These are phyloP conservation scores for Aureobasidium sp. DNA, from an alignment of 2,329 filamentous ascomycete species.

Conservation along the genomic window DNA sequence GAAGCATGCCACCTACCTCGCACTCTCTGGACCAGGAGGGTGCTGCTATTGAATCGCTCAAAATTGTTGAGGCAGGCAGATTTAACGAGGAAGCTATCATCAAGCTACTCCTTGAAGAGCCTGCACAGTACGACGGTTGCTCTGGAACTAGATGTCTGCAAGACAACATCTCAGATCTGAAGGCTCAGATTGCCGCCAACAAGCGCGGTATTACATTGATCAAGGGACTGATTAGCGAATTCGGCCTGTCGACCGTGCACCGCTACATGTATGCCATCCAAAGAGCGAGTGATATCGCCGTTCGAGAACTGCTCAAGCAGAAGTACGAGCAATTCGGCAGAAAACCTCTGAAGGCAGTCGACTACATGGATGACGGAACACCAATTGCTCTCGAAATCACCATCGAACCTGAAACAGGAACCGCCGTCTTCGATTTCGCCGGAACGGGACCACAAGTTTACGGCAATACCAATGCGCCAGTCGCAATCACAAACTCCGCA, in stretches of 20 bases:
- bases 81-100: conserved; percentile 14
- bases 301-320: conserved; percentile 12
- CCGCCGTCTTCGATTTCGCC: conserved; percentile 13
- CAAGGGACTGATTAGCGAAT: conserved; percentile 17
- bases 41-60: conserved; percentile 35
- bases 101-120: conserved; percentile 23
- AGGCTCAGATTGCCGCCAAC: conserved; percentile 31
- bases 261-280: conserved; percentile 15
- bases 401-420: background rate
- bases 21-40: conserved; percentile 43
- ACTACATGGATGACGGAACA: conserved; percentile 16
- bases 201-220: conserved; percentile 32
- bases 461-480: conserved; percentile 54
- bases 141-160: conserved; percentile 26
- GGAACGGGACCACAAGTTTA: conserved; percentile 15
- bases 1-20: conserved; percentile 38
- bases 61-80: conserved; percentile 8
- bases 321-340: background rate
- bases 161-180: conserved; percentile 33
- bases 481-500: conserved; percentile 68
- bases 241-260: conserved; percentile 4
- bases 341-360: conserved; percentile 10
- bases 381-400: conserved; percentile 13
- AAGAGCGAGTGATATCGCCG: conserved; percentile 2
- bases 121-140: conserved; percentile 27